phyloP scores from a whole-genome alignment of 129 eudicot genomes.

The Tanacetum coccineum region DNA sequence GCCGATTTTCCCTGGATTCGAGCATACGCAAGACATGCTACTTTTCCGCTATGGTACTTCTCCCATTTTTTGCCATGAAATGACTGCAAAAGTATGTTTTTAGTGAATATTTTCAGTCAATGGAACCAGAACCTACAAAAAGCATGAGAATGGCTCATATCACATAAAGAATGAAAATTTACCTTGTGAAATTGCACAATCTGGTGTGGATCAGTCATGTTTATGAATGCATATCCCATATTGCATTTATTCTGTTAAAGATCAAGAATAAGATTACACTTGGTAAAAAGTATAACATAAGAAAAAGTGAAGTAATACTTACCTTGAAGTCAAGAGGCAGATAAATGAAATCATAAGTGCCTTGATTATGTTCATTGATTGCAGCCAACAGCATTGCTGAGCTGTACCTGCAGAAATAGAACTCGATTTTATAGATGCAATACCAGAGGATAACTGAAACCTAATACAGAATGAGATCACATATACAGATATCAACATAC shows the following conservation, averaged over 20 bases:
- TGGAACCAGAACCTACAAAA: background rate
- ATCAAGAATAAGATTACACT: background rate
- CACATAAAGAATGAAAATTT: constrained; percentile 12
- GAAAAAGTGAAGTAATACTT: constrained; percentile 17
- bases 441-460: background rate
- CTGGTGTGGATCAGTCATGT: constrained; percentile 59
- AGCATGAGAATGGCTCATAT: constrained; percentile 5
- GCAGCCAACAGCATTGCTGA: constrained; percentile 66
- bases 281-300: constrained; percentile 5
- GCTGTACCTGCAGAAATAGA: constrained; percentile 43
- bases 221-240: constrained; percentile 70
- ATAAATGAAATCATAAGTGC: constrained; percentile 60
- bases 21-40: constrained; percentile 66
- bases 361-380: constrained; percentile 59
- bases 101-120: constrained; percentile 5
- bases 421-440: constrained; percentile 12
- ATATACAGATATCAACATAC: constrained; percentile 30
- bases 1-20: constrained; percentile 68
- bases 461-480: background rate
- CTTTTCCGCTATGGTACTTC: constrained; percentile 65
- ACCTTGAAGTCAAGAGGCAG: constrained; percentile 72
- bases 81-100: constrained; percentile 37
- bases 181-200: constrained; percentile 57
- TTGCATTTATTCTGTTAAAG: constrained; percentile 60
- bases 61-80: constrained; percentile 65